A percentile compares a stretch with the other conserved stretches of the same genome.
phyloP scores from a whole-genome alignment of 345 rosid genomes.

The Anastatica hierochuntica region DNA sequence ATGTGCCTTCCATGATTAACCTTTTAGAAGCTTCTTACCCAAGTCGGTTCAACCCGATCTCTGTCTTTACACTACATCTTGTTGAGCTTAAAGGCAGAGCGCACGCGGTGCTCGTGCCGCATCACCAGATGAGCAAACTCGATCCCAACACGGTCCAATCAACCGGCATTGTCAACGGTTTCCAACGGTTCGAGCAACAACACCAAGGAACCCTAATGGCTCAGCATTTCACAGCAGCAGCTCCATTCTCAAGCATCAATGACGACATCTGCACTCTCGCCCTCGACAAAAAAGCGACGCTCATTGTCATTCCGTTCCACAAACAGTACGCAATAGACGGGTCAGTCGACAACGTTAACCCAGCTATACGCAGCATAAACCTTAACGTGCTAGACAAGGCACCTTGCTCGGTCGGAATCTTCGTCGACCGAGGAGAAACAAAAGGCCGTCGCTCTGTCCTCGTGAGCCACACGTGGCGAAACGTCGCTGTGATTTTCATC shows the following conservation, averaged over 20 bases:
- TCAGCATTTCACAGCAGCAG: constrained; percentile 39
- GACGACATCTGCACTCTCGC: constrained; percentile 55
- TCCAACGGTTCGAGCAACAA: constrained; percentile 30
- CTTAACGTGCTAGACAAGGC: constrained; percentile 42
- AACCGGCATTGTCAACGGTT: constrained; percentile 30
- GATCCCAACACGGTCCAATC: constrained; percentile 25
- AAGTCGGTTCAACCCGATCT: constrained; percentile 21
- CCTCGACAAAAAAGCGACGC: constrained; percentile 35
- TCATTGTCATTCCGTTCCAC: constrained; percentile 47
- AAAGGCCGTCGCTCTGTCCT: constrained; percentile 1
- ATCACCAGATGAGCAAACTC: constrained; percentile 28
- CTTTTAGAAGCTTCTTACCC: constrained; percentile 28
- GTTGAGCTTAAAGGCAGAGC: constrained; percentile 32
- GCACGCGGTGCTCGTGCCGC: constrained; percentile 23
- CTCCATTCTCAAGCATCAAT: constrained; percentile 44
- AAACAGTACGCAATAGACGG: constrained; percentile 38
- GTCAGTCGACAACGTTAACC: constrained; percentile 13
- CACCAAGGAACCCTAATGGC: constrained; percentile 27
- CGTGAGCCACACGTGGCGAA: constrained; percentile 6
- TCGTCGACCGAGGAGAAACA: constrained; percentile 33
- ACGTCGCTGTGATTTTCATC: constrained; percentile 32
- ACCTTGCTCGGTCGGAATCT: constrained; percentile 39
- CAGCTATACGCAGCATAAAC: constrained; percentile 30
- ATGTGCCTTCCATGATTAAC: constrained; percentile 26
- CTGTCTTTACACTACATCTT: constrained; percentile 22